These are phyloP conservation scores for Conoideocrella luteorostrata DNA, from an alignment of 2,329 filamentous ascomycete genomes.

Conservation along the genomic window DNA sequence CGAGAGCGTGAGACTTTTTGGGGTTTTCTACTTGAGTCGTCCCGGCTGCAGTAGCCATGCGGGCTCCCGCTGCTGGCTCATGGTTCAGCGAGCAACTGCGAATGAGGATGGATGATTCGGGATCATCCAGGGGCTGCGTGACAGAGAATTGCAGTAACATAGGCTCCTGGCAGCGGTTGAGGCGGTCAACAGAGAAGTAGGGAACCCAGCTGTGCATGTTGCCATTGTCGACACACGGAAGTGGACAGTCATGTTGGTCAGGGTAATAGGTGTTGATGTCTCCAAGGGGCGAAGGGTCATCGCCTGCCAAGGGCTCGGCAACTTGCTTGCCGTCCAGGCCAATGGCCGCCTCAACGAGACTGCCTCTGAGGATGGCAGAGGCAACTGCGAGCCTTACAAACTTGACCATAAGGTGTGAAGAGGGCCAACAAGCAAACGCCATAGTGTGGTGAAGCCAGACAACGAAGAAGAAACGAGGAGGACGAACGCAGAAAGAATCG, in stretches of 20 bases:
- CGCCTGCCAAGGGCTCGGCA: conserved; percentile 6
- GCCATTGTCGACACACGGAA: conserved; percentile 14
- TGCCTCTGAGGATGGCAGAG: conserved; percentile 3
- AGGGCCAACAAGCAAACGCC: no score
- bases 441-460: no score
- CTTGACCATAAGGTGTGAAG: no score
- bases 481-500: no score
- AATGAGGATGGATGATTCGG: conserved; percentile 7
- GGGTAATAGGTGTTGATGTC: conserved; percentile 13
- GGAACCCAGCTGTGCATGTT: conserved; percentile 17
- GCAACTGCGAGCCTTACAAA: no score
- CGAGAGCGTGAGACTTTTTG: neutral
- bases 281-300: conserved; percentile 15
- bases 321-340: conserved; percentile 11
- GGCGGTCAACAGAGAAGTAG: conserved; percentile 15
- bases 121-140: conserved; percentile 9
- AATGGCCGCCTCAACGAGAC: no score
- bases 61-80: no score
- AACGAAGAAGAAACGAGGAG: no score
- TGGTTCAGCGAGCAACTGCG: conserved; percentile 8
- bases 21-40: neutral
- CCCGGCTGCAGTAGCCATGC: no score
- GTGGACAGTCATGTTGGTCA: conserved; percentile 16
- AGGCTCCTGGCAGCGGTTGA: conserved; percentile 11
- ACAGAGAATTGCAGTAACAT: conserved; percentile 11